Conservation (phyloP, 345 rosid genomes). For the Rhizophora mangle region DNA sequence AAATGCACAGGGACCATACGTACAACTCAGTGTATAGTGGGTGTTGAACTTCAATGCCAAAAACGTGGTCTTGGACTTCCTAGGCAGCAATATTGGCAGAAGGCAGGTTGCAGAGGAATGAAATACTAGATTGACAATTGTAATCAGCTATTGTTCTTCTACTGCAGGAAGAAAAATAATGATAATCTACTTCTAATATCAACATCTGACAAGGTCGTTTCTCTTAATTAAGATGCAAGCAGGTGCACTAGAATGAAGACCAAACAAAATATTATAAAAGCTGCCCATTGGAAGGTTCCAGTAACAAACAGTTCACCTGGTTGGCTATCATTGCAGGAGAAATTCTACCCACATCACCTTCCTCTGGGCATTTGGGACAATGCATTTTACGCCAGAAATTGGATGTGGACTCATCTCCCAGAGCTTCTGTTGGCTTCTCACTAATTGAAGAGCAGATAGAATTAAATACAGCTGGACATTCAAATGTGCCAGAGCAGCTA, state of each 20-base stretch:
- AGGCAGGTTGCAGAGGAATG: too few relatives aligned
- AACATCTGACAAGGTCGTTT: not conserved
- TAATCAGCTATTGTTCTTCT: too few relatives aligned
- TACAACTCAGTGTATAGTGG: not conserved
- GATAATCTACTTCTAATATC: too few relatives aligned
- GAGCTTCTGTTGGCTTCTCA: conserved; percentile 36
- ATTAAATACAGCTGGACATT: conserved; percentile 64
- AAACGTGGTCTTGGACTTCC: not conserved
- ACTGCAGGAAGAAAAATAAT: too few relatives aligned
- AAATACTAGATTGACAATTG: too few relatives aligned
- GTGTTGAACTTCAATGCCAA: not conserved
- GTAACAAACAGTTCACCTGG: conserved; percentile 48
- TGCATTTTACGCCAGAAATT: conserved; percentile 69
- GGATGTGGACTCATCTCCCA: conserved; percentile 42
- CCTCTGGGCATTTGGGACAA: conserved; percentile 72
- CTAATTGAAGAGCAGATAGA: conserved; percentile 39
- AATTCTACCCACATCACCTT: conserved; percentile 56
- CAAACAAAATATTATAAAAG: not conserved
- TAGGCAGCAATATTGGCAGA: not conserved
- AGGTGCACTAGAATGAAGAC: not conserved
- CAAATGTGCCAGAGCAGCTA: conserved; percentile 69
- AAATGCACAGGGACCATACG: conserved; percentile 9
- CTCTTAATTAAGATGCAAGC: not conserved
- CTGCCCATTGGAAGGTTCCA: not conserved
- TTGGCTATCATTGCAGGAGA: conserved; percentile 82